Base-by-base conservation (phyloP, 805 yeast genomes). In the Candida nonsorbophila region DNA sequence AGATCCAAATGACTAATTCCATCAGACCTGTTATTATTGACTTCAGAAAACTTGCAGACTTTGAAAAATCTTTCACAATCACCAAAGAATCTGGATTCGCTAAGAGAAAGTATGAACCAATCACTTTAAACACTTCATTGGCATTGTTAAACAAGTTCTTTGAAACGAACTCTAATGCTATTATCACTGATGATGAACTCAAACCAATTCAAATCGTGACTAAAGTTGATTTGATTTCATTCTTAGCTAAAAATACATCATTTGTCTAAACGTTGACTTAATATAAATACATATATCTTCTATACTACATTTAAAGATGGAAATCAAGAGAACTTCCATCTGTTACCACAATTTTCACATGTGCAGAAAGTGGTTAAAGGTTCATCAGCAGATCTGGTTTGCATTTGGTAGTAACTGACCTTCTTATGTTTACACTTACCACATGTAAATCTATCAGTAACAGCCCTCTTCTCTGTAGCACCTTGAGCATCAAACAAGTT, bases 281-380 rank as follows among this genome's bases (percentile, higher is more conserved):
- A 20, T 22, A 22, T 28, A 29, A 29, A 24, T 29, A 29, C 28
- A 12, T 29, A 18, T 14, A 28, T 12, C 16, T 16, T 20, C 30
- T 28, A 30, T 17, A 22, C 29, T 33, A 33, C 36, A 33, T 12
- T 16, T 8, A 7, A 27, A 18, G 9, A 10, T 18, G 9, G 10
- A 7, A 7, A n/a, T 34, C 55, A 88, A 18, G 94, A 84, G 53
- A 92, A 92, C 60, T 92, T 92, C 98, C 98, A 92, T 58, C 97
- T 76, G 52, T 92, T 86, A 39, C 97, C 97, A 66, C 98, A 92
- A 42, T 77, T 85, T 50, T 88, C 97, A 66, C 98, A 92, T 3
- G 96, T 88, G 67, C 98, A 92, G 55, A 92, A 92, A 1, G 98
- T 92, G 6, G 98, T 92, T 49, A 92, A 73, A 36, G 98, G 98